Base-by-base conservation (phyloP, 495 filamentous ascomycete species). In the Aspergillus indologenus region DNA sequence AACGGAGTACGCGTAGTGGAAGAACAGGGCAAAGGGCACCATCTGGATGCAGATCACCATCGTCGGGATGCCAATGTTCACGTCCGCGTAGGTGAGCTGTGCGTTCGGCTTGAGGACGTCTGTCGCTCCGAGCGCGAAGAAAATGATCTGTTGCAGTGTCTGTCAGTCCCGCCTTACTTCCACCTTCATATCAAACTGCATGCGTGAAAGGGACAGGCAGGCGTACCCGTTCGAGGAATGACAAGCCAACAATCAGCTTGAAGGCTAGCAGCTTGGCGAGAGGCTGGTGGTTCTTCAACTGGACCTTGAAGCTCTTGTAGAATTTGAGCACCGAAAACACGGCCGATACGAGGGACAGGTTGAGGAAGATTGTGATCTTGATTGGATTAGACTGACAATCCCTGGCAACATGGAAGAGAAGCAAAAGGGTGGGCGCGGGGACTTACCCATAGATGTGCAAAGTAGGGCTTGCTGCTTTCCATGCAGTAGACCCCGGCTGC, bases 401-500 rank as follows among this genome's bases (percentile, higher is more conserved):
- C 47, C 23, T 60, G 26, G 3, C 4, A 9, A 29, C 4, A 29
- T 4, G 26, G 4, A 29, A 9, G 3, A 9, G 26, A 4, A 31
- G 22, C 2, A 23, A 23, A 45, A 40, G 18, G 29, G 46, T 18
- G 18, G 1, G 56, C 59, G 7, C 60, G 9, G n/a, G n/a, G n/a
- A n/a, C n/a, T n/a, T 50, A 76, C 71, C 72, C 74, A 76, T 9
- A 74, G 48, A 59, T 75, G 69, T 24, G 69, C 72, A 59, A 70
- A 75, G 47, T 71, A 60, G 17, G 61, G 29, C 9, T 65, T 53
- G 9, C 53, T 58, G 17, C 64, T 65, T 5, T 68, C 71, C 0
- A 68, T 54, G 22, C 74, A 75, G 61, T 70, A 75, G 1, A 65
- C 42, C 1, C 56, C 62, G 0, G 60, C 53, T 2, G 63, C 66